A percentile compares a stretch with the other conserved stretches of the same genome.
Conservation (phyloP, 2,329 filamentous ascomycete species). For the Paradendryphiella salina region DNA sequence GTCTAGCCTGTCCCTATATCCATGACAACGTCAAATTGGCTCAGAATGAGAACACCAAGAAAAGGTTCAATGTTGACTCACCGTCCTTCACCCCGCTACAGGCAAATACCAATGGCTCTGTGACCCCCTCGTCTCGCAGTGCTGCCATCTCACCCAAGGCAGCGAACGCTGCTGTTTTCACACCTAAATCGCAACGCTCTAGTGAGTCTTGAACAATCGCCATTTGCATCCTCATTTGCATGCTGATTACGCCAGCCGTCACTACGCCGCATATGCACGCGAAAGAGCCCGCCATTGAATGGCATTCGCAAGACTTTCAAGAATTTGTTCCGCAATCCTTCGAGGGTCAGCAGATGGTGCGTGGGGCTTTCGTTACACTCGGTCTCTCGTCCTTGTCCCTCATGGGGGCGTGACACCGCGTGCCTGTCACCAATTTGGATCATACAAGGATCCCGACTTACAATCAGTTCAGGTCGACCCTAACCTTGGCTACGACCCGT, state of each 20-base stretch:
- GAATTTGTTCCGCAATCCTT: constrained; percentile 62
- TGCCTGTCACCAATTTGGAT: neutral
- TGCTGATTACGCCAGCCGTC: constrained; percentile 39
- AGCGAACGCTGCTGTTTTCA: constrained; percentile 85
- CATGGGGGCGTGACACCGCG: neutral
- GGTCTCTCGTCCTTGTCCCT: neutral
- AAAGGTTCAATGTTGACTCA: constrained; percentile 90
- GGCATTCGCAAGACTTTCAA: constrained; percentile 53
- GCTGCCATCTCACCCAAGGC: constrained; percentile 84
- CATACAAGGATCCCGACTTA: constrained; percentile 2
- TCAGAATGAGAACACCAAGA: constrained; percentile 63
- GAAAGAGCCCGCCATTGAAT: constrained; percentile 54
- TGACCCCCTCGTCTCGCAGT: constrained; percentile 62
- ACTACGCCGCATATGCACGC: constrained; percentile 51
- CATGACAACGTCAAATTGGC: constrained; percentile 73
- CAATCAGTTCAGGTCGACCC: constrained; percentile 38
- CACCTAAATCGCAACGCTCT: constrained; percentile 62
- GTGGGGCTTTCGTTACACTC: constrained; percentile 24
- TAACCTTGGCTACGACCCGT: constrained; percentile 51
- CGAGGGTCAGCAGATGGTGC: constrained; percentile 54
- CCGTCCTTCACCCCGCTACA: constrained; percentile 84
- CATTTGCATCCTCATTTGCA: constrained; percentile 3
- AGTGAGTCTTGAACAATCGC: constrained; percentile 38
- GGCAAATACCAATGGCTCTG: constrained; percentile 52
- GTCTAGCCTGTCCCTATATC: constrained; percentile 73